These are phyloP conservation scores for Colletotrichum salicis DNA, from an alignment of 2,329 filamentous ascomycete species.

Conservation along the genomic window DNA sequence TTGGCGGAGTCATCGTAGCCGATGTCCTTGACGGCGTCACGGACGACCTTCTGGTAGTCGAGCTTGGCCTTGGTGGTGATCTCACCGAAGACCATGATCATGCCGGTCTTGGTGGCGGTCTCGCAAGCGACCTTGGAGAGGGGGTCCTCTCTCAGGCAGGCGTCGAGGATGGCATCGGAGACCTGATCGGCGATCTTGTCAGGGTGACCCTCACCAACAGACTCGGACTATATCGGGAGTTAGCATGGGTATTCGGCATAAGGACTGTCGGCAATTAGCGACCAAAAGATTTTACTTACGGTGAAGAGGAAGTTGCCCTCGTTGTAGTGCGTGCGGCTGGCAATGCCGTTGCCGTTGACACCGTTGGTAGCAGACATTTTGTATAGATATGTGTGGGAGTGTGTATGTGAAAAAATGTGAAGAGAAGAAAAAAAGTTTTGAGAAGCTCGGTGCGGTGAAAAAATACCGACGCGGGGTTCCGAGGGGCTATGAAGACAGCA, in stretches of 20 bases:
- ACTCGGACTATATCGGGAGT: conserved; percentile 73
- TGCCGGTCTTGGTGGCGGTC: conserved; percentile 99
- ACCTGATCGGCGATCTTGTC: conserved; percentile 99
- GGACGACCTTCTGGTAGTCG: conserved; percentile 99
- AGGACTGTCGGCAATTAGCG: neutral
- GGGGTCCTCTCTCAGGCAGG: conserved; percentile 92
- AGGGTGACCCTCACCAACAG: conserved; percentile 89
- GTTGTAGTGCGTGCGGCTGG: conserved; percentile 61
- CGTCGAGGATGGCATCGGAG: conserved; percentile 98
- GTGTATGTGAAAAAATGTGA: conserved; percentile 35
- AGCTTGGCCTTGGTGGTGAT: conserved; percentile 96
- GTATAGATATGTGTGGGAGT: conserved; percentile 44
- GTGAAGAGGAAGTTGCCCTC: conserved; percentile 86
- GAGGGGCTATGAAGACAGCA: conserved; percentile 43
- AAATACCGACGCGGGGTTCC: conserved; percentile 37
- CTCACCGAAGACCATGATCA: conserved; percentile 99
- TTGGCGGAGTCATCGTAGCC: conserved; percentile 97
- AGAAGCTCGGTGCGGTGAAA: conserved; percentile 38
- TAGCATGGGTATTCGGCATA: conserved; percentile 26
- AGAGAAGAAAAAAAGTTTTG: conserved; percentile 39
- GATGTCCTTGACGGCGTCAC: conserved; percentile 95
- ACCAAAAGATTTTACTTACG: conserved; percentile 52
- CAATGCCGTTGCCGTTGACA: conserved; percentile 50
- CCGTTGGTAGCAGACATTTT: conserved; percentile 70
- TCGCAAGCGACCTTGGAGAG: conserved; percentile 99